Evolutionary conservation across 2,329 filamentous ascomycete genomes (phyloP).

Genomic region (Clarireedia monteithiana): DNA sequence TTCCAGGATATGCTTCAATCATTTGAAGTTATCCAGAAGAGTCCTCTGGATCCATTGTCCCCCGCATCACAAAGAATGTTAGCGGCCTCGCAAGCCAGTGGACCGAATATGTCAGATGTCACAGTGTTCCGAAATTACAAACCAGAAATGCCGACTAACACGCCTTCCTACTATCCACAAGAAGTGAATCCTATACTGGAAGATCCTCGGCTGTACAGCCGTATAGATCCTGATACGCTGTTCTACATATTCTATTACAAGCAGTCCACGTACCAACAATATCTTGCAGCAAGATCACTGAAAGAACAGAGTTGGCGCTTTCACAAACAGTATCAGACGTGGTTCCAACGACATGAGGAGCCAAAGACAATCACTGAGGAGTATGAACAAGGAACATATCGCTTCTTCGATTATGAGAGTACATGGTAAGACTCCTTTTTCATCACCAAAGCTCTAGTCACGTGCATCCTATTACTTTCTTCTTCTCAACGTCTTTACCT

Average conservation of each 20-base stretch:
- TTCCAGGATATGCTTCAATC: conserved; percentile 86
- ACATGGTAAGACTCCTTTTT: conserved; percentile 64
- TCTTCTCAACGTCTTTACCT: background rate
- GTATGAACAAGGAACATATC: conserved; percentile 96
- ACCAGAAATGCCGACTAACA: conserved; percentile 72
- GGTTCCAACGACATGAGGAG: conserved; percentile 98
- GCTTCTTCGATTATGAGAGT: conserved; percentile 98
- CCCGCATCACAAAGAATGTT: conserved; percentile 68
- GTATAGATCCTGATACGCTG: conserved; percentile 90
- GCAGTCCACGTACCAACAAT: conserved; percentile 92
- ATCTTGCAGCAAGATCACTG: conserved; percentile 88
- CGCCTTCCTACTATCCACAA: conserved; percentile 79
- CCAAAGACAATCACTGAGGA: conserved; percentile 98
- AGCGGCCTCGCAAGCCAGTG: conserved; percentile 62
- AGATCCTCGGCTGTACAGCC: conserved; percentile 76
- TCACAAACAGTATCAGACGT: conserved; percentile 99
- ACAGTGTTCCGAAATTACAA: conserved; percentile 79
- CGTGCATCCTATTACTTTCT: too few relatives aligned
- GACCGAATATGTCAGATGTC: conserved; percentile 67
- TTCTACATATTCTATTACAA: conserved; percentile 99
- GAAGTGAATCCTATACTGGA: conserved; percentile 89
- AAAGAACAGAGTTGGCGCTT: conserved; percentile 99
- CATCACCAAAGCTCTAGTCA: background rate
- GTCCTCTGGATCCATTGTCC: conserved; percentile 34
- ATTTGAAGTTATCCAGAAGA: conserved; percentile 64